Evolutionary conservation across 257 asterid species (phyloP), one percentile per base, ranked within the genome.

Genomic region (Misopates orontium): DNA sequence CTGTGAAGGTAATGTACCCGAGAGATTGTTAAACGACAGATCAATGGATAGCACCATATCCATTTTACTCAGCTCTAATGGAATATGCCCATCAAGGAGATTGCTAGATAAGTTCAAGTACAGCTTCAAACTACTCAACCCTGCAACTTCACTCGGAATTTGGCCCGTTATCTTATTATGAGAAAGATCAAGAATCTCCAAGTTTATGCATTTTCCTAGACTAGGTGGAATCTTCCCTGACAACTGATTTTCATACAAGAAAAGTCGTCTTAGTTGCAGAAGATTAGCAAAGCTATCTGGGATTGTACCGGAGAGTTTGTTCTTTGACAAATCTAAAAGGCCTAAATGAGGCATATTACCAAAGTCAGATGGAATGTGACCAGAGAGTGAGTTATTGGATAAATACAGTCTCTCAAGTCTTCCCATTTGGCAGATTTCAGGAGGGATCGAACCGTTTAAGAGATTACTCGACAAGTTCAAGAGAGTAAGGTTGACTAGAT

Each of bases 141-240:
- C 88, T 1, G 96, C 96, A 32, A 90, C 86, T 64, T 79, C 86
- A 41, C 77, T 53, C 20, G 97, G 97, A 59, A 90, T 79, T 49
- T n/a, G 54, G 41, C 96, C 97, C 1, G 84, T 56, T 13, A 90
- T 75, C 25, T 67, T 72, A 59, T 90, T 90, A 13, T 74, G 66
- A 22, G 97, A 90, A 20, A 90, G 87, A 31, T 90, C 96, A 52
- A 90, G 95, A 56, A 85, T 79, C 49, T 90, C 96, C 14, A 90
- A 54, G 75, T 84, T 85, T 20, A 76, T 63, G 73, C 95, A 90
- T 72, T 87, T 75, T 10, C 92, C 95, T 0, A 85, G 59, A 65
- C 89, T 85, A 10, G 78, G 65, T 0, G 96, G 96, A 20, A 90
- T 85, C 36, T 66, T 64, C 5, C 97, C 97, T 0, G 84, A 68